Percentiles rank a stretch among this genome's conserved stretches.
Conservation (phyloP, 345 rosid species). For the Luvunga scandens region DNA sequence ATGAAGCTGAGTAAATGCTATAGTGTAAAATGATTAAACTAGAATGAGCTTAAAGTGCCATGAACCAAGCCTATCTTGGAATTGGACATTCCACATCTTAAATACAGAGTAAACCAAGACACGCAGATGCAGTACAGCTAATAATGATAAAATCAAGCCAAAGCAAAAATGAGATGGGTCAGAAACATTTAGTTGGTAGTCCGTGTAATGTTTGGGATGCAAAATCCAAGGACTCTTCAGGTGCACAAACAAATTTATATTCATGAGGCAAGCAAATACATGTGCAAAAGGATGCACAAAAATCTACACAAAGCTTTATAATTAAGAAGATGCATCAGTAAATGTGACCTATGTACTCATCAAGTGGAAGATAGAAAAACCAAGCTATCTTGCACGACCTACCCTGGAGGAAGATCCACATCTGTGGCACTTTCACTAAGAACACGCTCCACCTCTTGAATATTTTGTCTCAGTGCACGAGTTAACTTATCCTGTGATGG, state of each 20-base stretch:
- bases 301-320: neutral
- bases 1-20: neutral
- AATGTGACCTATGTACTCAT: neutral
- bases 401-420: conserved; percentile 78
- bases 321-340: neutral
- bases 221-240: neutral
- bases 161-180: neutral
- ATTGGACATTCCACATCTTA: neutral
- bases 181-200: neutral
- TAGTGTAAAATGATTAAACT: neutral
- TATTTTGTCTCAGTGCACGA: conserved; percentile 77
- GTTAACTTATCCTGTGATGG: conserved; percentile 68
- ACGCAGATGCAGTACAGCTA: neutral
- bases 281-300: neutral
- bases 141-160: neutral
- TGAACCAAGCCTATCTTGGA: neutral
- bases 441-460: conserved; percentile 90
- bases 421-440: conserved; percentile 89
- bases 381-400: conserved; percentile 35
- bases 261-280: conserved; percentile 1
- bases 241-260: neutral
- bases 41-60: neutral
- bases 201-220: neutral
- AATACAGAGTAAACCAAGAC: neutral
- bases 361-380: neutral